Percentiles rank a stretch among this genome's conserved stretches.
Conservation (phyloP, 257 asterid species). For the Gentiana straminea region DNA sequence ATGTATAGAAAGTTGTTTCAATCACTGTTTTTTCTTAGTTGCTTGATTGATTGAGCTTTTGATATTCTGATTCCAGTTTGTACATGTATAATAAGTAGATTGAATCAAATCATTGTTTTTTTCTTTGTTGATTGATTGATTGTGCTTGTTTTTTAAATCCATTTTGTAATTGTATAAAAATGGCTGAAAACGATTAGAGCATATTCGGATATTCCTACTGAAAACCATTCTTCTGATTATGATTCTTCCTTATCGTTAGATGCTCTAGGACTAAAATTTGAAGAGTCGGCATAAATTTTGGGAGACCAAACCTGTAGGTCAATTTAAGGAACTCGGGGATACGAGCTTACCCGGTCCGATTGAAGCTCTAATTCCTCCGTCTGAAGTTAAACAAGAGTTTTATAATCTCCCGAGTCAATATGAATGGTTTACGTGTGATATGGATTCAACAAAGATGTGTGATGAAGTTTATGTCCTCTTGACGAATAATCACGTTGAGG, state of each 20-base stretch:
- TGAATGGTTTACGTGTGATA: conserved; percentile 41
- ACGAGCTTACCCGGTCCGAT: conserved; percentile 38
- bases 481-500: conserved; percentile 44
- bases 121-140: too few relatives aligned
- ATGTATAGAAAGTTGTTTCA: too few relatives aligned
- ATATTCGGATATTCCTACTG: conserved; percentile 22
- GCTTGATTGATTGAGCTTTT: too few relatives aligned
- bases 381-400: conserved; percentile 50
- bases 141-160: not conserved
- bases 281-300: conserved; percentile 58
- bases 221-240: conserved; percentile 24
- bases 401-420: conserved; percentile 42
- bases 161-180: conserved; percentile 5
- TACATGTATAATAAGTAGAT: too few relatives aligned
- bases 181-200: conserved; percentile 48
- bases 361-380: conserved; percentile 28
- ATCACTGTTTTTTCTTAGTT: too few relatives aligned
- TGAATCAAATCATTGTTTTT: too few relatives aligned
- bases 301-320: conserved; percentile 57
- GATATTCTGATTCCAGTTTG: too few relatives aligned
- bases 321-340: conserved; percentile 37
- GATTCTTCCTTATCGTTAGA: conserved; percentile 41
- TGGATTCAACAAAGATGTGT: conserved; percentile 36
- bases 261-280: conserved; percentile 44
- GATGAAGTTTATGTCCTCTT: conserved; percentile 38